Evolutionary conservation across 257 asterid species (phyloP).

Genomic region (Solanum rostratum): DNA sequence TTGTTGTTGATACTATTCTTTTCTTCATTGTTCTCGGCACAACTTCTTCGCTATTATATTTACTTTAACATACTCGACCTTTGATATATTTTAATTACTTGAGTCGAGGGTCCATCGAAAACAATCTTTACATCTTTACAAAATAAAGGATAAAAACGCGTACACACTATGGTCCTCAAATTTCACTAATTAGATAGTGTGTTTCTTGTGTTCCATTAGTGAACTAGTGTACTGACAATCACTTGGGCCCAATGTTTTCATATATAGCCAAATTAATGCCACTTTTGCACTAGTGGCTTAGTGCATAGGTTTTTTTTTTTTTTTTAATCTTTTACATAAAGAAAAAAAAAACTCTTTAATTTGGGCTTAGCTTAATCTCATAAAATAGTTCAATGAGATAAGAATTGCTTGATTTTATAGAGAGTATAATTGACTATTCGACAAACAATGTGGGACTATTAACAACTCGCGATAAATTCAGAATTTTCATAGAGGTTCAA

Average conservation of each 20-base stretch:
- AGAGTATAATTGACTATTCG: not conserved
- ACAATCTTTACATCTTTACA: no score
- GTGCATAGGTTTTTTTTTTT: not conserved
- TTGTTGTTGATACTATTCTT: not conserved
- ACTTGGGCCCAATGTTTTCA: not conserved
- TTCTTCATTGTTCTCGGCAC: not conserved
- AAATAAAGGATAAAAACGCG: no score
- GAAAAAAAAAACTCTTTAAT: not conserved
- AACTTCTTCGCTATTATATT: not conserved
- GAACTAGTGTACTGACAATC: not conserved
- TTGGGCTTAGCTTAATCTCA: rapidly evolving
- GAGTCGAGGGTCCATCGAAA: no score
- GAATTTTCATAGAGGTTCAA: no score
- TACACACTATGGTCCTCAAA: not conserved
- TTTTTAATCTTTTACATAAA: not conserved
- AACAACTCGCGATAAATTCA: not conserved
- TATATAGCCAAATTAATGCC: not conserved
- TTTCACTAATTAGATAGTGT: not conserved
- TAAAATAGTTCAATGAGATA: not conserved
- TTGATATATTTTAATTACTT: no score
- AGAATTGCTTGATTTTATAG: not conserved
- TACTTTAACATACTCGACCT: not conserved
- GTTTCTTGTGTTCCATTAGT: not conserved
- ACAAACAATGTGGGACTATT: not conserved
- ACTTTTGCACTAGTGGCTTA: not conserved